phyloP scores from a whole-genome alignment of 495 filamentous ascomycete species.

The Trichoderma reesei region DNA sequence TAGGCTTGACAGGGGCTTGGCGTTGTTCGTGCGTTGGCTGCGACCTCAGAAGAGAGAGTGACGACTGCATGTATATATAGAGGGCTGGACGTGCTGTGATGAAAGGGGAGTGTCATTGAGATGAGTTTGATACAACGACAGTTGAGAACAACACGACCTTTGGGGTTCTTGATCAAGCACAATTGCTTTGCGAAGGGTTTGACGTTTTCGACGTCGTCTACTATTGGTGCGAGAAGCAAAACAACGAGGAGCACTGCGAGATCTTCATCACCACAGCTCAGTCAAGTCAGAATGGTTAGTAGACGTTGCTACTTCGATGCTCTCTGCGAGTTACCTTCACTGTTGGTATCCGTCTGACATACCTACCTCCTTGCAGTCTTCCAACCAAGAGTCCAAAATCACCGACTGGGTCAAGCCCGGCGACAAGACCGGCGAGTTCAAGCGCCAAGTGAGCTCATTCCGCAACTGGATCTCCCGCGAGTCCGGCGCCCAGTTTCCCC shows the following conservation, averaged over 20 bases:
- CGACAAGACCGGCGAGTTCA: conserved; percentile 82
- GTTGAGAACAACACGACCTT: neutral
- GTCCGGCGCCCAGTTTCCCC: conserved; percentile 52
- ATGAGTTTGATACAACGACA: neutral
- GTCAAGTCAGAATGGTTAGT: conserved; percentile 5
- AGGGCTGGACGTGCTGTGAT: neutral
- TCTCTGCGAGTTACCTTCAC: no score
- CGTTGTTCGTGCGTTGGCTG: neutral
- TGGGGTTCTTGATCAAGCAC: neutral
- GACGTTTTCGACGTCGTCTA: neutral
- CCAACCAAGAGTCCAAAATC: conserved; percentile 39
- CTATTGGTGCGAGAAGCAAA: neutral
- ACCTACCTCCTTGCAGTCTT: neutral
- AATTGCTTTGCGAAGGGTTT: neutral
- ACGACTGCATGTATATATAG: neutral
- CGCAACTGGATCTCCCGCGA: conserved; percentile 58
- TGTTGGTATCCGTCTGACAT: no score
- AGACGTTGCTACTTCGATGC: neutral
- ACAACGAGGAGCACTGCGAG: neutral
- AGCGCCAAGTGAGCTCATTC: conserved; percentile 62
- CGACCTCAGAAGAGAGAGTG: no score
- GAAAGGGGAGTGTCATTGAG: neutral
- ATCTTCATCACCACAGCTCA: neutral
- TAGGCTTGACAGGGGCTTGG: neutral
- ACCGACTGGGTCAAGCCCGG: conserved; percentile 72